Evolutionary conservation across 805 yeast genomes (phyloP).

Genomic region (Wickerhamiella bombiphila): DNA sequence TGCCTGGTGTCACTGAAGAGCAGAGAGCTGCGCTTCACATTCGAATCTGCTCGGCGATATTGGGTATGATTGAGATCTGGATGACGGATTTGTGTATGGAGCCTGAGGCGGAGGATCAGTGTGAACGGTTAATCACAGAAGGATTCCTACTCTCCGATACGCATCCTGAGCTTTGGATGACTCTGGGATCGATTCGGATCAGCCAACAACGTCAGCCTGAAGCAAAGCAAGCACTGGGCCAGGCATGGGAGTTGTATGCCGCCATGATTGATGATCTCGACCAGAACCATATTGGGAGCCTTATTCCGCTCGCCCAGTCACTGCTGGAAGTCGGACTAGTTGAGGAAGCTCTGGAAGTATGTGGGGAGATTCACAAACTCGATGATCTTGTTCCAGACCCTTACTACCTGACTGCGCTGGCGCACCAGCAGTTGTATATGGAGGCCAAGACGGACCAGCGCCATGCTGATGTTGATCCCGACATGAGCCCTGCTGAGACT

Average conservation of each 20-base stretch:
- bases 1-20: slow-evolving; percentile 11
- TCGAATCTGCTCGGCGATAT: slow-evolving; percentile 60
- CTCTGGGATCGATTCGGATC: slow-evolving; percentile 73
- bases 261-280: slow-evolving; percentile 25
- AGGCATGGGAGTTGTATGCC: slow-evolving; percentile 64
- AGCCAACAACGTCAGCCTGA: slow-evolving; percentile 68
- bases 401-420: slow-evolving; percentile 70
- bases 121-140: slow-evolving; percentile 54
- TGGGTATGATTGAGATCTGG: slow-evolving; percentile 78
- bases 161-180: slow-evolving; percentile 70
- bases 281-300: slow-evolving; percentile 43
- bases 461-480: not conserved
- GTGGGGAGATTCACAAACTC: slow-evolving; percentile 52
- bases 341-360: slow-evolving; percentile 53
- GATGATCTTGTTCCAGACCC: slow-evolving; percentile 77
- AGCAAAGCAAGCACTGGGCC: slow-evolving; percentile 50
- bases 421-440: slow-evolving; percentile 28
- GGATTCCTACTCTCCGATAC: slow-evolving; percentile 39
- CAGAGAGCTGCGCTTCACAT: slow-evolving; percentile 28
- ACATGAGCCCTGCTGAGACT: not conserved
- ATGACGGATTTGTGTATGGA: slow-evolving; percentile 97
- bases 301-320: slow-evolving; percentile 56
- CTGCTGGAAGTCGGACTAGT: slow-evolving; percentile 63
- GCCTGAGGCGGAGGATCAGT: slow-evolving; percentile 65
- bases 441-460: not conserved